Conservation (phyloP, 331 rosid genomes). For the Arachis monticola region DNA sequence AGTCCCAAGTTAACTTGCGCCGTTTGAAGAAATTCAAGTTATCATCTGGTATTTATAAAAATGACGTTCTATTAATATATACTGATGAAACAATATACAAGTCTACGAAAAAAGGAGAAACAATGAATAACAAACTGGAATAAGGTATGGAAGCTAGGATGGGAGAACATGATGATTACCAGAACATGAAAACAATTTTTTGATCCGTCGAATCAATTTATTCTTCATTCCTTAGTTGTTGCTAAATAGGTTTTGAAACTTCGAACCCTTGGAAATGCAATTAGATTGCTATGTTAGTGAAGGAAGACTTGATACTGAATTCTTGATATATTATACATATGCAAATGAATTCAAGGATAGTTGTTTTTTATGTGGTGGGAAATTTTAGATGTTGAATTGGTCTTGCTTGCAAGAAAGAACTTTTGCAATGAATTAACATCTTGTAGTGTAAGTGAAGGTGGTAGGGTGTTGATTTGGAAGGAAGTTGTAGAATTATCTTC, state of each 20-base stretch:
- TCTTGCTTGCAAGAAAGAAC: constrained; percentile 43
- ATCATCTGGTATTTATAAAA: no score
- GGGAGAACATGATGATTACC: constrained; percentile 37
- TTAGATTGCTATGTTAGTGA: constrained; percentile 1
- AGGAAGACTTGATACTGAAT: constrained; percentile 13
- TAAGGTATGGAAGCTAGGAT: no score
- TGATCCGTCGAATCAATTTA: constrained; percentile 43
- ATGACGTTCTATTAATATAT: no score
- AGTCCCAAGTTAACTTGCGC: no score
- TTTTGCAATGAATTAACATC: neutral
- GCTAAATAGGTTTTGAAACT: neutral
- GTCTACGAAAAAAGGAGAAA: neutral
- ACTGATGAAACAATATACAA: neutral
- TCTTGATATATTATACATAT: neutral
- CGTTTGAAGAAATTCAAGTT: no score
- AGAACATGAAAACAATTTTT: constrained; percentile 42
- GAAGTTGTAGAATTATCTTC: constrained; percentile 25
- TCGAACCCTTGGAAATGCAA: neutral
- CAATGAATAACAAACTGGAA: neutral
- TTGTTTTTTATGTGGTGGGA: neutral
- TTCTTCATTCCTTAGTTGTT: constrained; percentile 47
- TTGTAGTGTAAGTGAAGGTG: constrained; percentile 61
- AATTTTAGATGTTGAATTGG: neutral
- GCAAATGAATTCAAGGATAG: neutral
- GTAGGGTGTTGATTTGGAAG: constrained; percentile 20